Evolutionary conservation across 345 rosid species (phyloP), one percentile per base, ranked within the genome.

Genomic region (Lagerstroemia speciosa): DNA sequence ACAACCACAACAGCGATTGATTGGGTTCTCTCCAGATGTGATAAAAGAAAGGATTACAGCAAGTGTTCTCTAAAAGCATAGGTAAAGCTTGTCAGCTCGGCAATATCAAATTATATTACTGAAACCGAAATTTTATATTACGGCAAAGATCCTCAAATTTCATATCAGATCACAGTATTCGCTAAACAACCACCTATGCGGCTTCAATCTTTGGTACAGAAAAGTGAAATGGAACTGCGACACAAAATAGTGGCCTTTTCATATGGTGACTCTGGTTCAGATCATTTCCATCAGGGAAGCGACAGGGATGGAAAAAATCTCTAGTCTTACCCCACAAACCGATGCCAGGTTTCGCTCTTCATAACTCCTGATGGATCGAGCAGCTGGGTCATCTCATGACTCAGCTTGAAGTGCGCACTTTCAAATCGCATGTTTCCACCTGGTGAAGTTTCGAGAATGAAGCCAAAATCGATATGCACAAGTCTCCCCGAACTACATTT

Each of bases 331-430:
- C 98, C 84, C 19, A 90, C 91, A 63, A 92, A 95, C 19, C 77
- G 86, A 43, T 80, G 64, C 99, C 98, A 88, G 19, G 91, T 87
- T 48, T 92, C 93, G 72, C 99, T 92, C 78, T 92, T 95, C 98
- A 95, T 88, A 63, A 80, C 84, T 52, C 96, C 94, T 0, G 98
- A 90, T 8, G 98, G 99, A 62, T 95, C 98, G 46, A 90, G 81
- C 64, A 95, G 80, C 55, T 95, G 99, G 62, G 99, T 95, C 99
- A 95, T 92, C 82, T 95, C 99, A 64, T 95, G 98, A 84, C 98
- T 95, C 83, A 95, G 82, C 78, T 95, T 95, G 83, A 95, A 92
- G 80, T 95, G 96, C 29, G 98, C 99, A 72, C 89, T 95, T 81
- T 95, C 99, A 36, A 95, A 95, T 45, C 96, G 84, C 98, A 92